phyloP scores from a whole-genome alignment of 768 basidiomycete species.

The Galerina sulciceps region DNA sequence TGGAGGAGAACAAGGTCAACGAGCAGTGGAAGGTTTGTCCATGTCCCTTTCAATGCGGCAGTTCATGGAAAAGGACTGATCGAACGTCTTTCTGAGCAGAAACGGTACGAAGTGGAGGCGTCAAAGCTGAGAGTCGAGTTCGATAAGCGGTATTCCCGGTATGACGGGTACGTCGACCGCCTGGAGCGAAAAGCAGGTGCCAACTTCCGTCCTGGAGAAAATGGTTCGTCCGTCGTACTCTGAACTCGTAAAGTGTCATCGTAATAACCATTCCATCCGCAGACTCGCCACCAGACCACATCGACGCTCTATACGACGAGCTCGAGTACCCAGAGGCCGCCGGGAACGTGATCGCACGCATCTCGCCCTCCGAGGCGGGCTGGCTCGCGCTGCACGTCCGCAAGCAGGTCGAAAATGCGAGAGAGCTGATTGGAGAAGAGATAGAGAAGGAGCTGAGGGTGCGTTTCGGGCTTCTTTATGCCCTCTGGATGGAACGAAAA shows the following conservation, averaged over 20 bases:
- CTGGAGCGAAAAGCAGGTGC: conserved; percentile 60
- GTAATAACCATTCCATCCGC: conserved; percentile 2
- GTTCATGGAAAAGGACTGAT: background rate
- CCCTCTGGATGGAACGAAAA: background rate
- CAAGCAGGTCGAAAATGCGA: conserved; percentile 50
- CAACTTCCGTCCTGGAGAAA: conserved; percentile 42
- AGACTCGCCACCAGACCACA: conserved; percentile 50
- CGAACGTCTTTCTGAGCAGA: conserved; percentile 37
- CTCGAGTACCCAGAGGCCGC: conserved; percentile 62
- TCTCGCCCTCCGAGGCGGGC: conserved; percentile 53
- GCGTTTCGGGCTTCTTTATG: conserved; percentile 19
- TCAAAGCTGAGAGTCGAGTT: conserved; percentile 59
- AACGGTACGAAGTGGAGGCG: conserved; percentile 59
- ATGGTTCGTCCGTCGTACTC: conserved; percentile 36
- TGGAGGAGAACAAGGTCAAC: conserved; percentile 64
- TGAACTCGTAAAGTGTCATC: background rate
- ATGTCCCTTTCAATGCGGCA: background rate
- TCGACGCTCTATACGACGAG: conserved; percentile 63
- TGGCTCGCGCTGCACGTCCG: conserved; percentile 64
- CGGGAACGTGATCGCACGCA: conserved; percentile 42
- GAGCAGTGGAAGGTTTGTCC: conserved; percentile 73
- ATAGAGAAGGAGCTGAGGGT: conserved; percentile 80
- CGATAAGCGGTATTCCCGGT: conserved; percentile 55
- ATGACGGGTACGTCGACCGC: conserved; percentile 67
- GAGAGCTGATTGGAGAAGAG: conserved; percentile 55